Percentiles rank a stretch among this genome's conserved stretches.
Conservation (phyloP, 306 rosid species). For the Abrus precatorius region DNA sequence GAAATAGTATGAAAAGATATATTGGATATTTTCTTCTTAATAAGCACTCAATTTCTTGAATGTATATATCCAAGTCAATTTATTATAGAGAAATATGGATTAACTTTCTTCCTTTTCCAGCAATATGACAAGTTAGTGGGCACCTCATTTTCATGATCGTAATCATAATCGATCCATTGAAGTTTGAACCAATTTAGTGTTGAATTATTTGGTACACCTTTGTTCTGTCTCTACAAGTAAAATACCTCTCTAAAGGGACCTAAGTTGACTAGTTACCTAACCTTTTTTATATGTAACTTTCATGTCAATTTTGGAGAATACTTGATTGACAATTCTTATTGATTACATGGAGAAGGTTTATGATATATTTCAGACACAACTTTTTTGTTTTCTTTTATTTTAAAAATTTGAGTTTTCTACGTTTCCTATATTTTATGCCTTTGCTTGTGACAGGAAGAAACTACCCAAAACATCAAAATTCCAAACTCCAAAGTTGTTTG, state of each 20-base stretch:
- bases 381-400: too few species aligned
- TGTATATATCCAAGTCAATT: not conserved
- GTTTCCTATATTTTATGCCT: not conserved
- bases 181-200: conserved; percentile 2
- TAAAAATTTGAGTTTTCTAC: not conserved
- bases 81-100: not conserved
- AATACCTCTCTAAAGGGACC: not conserved
- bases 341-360: not conserved
- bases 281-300: not conserved
- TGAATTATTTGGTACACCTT: conserved; percentile 21
- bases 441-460: conserved; percentile 9
- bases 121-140: conserved; percentile 15
- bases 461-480: not conserved
- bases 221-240: not conserved
- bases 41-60: not conserved
- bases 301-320: conserved; percentile 8
- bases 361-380: not conserved
- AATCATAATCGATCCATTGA: conserved; percentile 9
- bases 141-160: conserved; percentile 12
- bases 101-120: not conserved
- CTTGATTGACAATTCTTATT: not conserved
- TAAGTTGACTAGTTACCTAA: not conserved
- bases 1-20: not conserved
- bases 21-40: not conserved
- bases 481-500: not conserved